Conservation (phyloP, 352 stramenopile genomes). For the Peronosclerospora sorghi region DNA sequence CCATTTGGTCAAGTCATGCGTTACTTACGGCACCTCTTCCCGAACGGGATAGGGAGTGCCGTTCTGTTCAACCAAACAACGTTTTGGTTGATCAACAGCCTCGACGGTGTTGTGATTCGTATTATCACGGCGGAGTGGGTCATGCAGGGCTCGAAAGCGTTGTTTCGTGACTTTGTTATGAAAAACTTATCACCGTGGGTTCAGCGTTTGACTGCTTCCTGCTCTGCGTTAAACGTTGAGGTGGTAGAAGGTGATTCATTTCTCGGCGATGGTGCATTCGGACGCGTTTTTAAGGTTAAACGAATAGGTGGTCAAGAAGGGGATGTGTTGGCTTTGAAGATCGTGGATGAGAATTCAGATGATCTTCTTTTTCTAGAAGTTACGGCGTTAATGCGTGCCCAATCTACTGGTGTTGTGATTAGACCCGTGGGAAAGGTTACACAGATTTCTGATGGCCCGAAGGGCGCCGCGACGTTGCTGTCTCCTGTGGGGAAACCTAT, state of each 20-base stretch:
- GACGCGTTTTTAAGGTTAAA: slow-evolving; percentile 13
- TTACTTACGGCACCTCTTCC: slow-evolving; percentile 16
- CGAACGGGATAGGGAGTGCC: slow-evolving; percentile 4
- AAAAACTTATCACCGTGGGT: slow-evolving; percentile 15
- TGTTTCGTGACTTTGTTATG: slow-evolving; percentile 19
- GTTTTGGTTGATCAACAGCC: slow-evolving; percentile 20
- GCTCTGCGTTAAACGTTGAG: slow-evolving; percentile 12
- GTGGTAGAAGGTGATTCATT: slow-evolving; percentile 19
- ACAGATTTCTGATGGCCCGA: slow-evolving; percentile 12
- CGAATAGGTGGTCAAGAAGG: slow-evolving; percentile 5
- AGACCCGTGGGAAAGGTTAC: slow-evolving; percentile 9
- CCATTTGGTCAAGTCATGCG: too few relatives aligned
- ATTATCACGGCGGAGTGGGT: slow-evolving; percentile 11
- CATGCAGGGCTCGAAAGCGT: slow-evolving; percentile 13
- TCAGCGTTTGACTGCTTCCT: slow-evolving; percentile 6
- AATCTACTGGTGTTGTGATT: too few relatives aligned
- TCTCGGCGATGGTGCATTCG: slow-evolving; percentile 13
- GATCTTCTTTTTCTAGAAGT: slow-evolving; percentile 14
- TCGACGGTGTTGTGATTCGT: slow-evolving; percentile 11
- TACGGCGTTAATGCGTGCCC: slow-evolving; percentile 6
- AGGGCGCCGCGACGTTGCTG: slow-evolving; percentile 18
- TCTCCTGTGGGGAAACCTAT: slow-evolving; percentile 21
- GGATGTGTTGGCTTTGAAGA: slow-evolving; percentile 13
- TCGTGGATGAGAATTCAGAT: slow-evolving; percentile 1
- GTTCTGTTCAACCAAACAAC: slow-evolving; percentile 18